Evolutionary conservation across 495 filamentous ascomycete genomes (phyloP).

Genomic region (Aspergillus ostianus): DNA sequence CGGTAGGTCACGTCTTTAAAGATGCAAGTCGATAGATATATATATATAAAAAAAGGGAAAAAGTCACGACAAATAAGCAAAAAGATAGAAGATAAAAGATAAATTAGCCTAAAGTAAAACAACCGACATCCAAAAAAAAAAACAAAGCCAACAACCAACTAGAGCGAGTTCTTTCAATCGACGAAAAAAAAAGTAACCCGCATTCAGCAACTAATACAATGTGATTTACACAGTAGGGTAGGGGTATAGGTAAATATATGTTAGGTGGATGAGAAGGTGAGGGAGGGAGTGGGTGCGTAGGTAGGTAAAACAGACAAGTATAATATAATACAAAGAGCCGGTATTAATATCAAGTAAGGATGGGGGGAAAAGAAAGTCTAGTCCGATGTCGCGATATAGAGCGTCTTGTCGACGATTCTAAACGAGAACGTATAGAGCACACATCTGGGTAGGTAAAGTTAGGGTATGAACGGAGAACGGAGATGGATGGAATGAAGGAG

Average conservation of each 20-base stretch:
- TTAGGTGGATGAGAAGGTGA: too few relatives aligned
- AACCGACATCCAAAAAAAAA: too few relatives aligned
- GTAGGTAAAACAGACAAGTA: neutral
- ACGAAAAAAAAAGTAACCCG: too few relatives aligned
- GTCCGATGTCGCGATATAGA: neutral
- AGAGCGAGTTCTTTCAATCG: neutral
- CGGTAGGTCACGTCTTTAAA: too few relatives aligned
- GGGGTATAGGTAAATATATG: neutral
- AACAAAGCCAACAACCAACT: neutral
- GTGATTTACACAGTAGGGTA: neutral
- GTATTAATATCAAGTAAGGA: neutral
- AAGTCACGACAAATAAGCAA: neutral
- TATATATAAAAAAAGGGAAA: neutral
- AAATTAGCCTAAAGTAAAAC: too few relatives aligned
- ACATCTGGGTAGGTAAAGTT: conserved; percentile 6
- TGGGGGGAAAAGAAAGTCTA: neutral
- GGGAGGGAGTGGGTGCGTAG: neutral
- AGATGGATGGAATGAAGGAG: neutral
- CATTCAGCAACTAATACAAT: neutral
- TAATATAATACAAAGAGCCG: conserved; percentile 8
- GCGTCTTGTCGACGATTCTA: neutral
- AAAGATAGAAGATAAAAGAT: too few relatives aligned
- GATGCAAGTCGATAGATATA: too few relatives aligned
- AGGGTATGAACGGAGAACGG: neutral
- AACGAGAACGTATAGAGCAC: conserved; percentile 14